Evolutionary conservation across 176 grass and related monocot species (phyloP).

Genomic region (Oryza officinalis): DNA sequence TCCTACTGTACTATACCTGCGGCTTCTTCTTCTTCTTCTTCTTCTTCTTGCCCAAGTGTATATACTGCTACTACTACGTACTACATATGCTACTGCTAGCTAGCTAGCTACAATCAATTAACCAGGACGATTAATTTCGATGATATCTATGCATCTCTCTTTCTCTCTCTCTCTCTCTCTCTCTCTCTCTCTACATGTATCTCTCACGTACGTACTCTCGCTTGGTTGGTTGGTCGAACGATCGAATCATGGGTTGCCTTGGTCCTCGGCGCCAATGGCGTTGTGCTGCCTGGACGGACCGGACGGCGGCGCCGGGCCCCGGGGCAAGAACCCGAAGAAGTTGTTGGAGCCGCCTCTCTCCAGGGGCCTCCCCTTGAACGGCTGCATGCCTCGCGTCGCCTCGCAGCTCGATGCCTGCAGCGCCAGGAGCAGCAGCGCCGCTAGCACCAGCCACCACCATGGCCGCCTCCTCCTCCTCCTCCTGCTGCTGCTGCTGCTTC

Average conservation of each 20-base stretch:
- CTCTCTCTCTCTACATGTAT: too few relatives aligned
- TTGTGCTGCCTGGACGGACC: constrained; percentile 86
- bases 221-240: background rate
- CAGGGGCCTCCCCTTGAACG: constrained; percentile 56
- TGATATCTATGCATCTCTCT: background rate
- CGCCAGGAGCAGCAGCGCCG: constrained; percentile 22
- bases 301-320: constrained; percentile 54
- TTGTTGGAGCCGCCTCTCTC: constrained; percentile 48
- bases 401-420: constrained; percentile 46
- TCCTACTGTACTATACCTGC: background rate
- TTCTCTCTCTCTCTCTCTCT: too few relatives aligned
- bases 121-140: background rate
- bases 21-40: background rate
- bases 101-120: constrained; percentile 17
- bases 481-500: background rate
- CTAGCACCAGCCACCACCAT: background rate
- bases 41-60: background rate
- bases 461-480: background rate
- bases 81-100: background rate
- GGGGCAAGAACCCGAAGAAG: constrained; percentile 73
- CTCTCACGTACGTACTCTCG: too few relatives aligned
- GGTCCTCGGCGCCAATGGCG: constrained; percentile 60
- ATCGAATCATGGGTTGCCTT: constrained; percentile 24
- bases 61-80: background rate
- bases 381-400: constrained; percentile 65